These are phyloP conservation scores for Globisporangium spinosum DNA, from an alignment of 352 stramenopile genomes.

Conservation along the genomic window DNA sequence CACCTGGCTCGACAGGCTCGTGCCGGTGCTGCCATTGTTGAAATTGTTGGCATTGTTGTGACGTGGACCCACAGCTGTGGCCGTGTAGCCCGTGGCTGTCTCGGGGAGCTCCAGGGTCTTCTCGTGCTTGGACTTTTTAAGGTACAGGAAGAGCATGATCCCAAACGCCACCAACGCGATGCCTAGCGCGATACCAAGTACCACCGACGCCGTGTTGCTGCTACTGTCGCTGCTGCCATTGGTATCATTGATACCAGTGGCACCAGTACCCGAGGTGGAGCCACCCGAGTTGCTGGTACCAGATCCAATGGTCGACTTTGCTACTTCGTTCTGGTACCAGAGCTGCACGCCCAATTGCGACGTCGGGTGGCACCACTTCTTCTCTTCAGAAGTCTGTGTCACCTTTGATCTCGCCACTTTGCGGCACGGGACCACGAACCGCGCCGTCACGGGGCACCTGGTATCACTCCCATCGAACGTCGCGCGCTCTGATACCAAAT, in stretches of 20 bases:
- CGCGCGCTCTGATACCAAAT: constrained; percentile 24
- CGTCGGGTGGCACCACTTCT: constrained; percentile 33
- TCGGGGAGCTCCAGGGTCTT: constrained; percentile 26
- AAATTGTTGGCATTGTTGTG: not conserved
- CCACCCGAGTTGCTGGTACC: not conserved
- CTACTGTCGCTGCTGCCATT: not conserved
- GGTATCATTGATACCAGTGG: no score
- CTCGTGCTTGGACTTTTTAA: constrained; percentile 20
- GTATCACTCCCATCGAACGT: constrained; percentile 14
- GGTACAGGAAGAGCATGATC: constrained; percentile 26
- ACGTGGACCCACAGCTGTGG: constrained; percentile 4
- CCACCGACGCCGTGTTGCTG: constrained; percentile 20
- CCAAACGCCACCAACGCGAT: constrained; percentile 20
- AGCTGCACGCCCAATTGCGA: constrained; percentile 24
- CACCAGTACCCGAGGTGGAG: not conserved
- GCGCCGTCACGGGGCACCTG: constrained; percentile 23
- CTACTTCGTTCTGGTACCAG: constrained; percentile 22
- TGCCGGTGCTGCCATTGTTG: constrained; percentile 14
- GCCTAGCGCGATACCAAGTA: constrained; percentile 23
- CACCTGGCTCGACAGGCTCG: constrained; percentile 19
- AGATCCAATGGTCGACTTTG: not conserved
- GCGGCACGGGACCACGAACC: constrained; percentile 32
- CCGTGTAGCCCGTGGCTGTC: not conserved
- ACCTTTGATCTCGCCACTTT: constrained; percentile 14
- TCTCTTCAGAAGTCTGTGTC: constrained; percentile 15